These are phyloP conservation scores for Mortierella sp. DNA, from an alignment of 371 early-diverging fungal species.

Conservation along the genomic window DNA sequence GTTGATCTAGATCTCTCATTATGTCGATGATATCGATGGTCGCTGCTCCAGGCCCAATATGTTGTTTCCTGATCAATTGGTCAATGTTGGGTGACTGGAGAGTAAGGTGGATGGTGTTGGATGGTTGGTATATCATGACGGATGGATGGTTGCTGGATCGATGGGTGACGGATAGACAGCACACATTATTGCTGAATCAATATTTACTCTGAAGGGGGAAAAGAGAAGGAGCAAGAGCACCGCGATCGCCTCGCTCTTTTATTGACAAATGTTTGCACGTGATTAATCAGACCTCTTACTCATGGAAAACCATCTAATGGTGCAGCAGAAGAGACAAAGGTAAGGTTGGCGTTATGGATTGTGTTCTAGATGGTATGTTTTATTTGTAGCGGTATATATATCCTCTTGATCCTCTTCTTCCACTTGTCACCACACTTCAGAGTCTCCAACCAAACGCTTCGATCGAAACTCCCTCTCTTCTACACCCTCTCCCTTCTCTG, in stretches of 20 bases:
- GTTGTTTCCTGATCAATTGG: conserved; percentile 28
- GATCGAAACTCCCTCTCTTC: neutral
- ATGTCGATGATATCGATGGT: neutral
- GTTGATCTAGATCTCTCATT: neutral
- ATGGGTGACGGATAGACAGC: neutral
- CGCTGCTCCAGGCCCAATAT: neutral
- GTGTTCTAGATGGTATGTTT: conserved; percentile 1
- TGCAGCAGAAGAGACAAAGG: neutral
- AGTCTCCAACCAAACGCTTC: neutral
- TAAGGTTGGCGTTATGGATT: neutral
- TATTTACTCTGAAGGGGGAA: conserved; percentile 13
- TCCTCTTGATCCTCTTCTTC: neutral
- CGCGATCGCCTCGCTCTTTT: neutral
- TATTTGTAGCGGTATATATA: neutral
- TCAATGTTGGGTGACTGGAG: neutral
- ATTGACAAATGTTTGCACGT: neutral
- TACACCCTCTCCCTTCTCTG: neutral
- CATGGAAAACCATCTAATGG: conserved; percentile 3
- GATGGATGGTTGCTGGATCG: conserved; percentile 7
- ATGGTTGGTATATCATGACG: neutral
- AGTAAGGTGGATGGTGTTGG: neutral
- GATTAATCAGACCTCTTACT: neutral
- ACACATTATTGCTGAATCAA: neutral
- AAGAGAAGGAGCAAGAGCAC: neutral
- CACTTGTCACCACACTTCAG: neutral